These are phyloP conservation scores for Rubroboletus satanas DNA, from an alignment of 768 basidiomycete species.

Conservation along the genomic window DNA sequence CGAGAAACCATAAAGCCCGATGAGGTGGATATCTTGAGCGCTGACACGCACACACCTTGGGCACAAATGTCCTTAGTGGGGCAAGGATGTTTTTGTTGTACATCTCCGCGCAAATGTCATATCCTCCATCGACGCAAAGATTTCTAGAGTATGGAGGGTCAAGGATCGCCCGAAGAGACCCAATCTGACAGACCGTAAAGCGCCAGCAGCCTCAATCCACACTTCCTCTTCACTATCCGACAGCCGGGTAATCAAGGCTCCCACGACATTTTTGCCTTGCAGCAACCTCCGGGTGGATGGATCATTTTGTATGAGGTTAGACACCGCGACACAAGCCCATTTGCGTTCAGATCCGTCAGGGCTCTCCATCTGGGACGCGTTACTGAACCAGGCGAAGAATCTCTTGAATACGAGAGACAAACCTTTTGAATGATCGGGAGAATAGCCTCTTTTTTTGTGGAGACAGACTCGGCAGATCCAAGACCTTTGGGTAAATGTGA, in stretches of 20 bases:
- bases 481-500: conserved; percentile 85
- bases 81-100: conserved; percentile 91
- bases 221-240: conserved; percentile 91
- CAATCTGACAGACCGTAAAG: conserved; percentile 60
- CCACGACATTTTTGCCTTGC: conserved; percentile 89
- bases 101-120: conserved; percentile 95
- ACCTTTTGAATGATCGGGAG: conserved; percentile 92
- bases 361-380: conserved; percentile 59
- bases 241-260: conserved; percentile 78
- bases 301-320: conserved; percentile 92
- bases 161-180: conserved; percentile 2
- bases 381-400: neutral
- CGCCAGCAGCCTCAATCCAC: conserved; percentile 82
- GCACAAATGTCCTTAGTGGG: conserved; percentile 69
- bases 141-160: conserved; percentile 52
- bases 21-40: neutral
- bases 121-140: conserved; percentile 91
- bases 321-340: conserved; percentile 97
- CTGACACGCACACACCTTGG: conserved; percentile 51
- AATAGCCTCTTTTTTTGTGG: conserved; percentile 73
- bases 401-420: conserved; percentile 2
- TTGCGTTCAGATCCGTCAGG: conserved; percentile 77
- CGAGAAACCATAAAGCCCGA: neutral
- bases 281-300: conserved; percentile 85
- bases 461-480: conserved; percentile 65